Conservation (phyloP, 2,329 filamentous ascomycete genomes). For the Rutstroemia sp. region DNA sequence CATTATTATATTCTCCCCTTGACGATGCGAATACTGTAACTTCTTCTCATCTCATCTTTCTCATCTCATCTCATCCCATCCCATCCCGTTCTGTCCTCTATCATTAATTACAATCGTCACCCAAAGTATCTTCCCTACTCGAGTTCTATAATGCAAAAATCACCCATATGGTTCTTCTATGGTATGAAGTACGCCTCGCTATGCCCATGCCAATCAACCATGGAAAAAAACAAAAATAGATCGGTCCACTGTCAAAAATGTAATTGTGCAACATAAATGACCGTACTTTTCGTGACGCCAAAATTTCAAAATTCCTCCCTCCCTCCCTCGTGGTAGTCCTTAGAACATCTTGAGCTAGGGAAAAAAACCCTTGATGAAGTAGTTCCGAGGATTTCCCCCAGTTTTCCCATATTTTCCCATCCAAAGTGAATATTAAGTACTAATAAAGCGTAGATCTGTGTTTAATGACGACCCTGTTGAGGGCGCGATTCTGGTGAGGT, state of each 20-base stretch:
- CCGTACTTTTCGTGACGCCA: neutral
- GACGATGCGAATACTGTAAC: no score
- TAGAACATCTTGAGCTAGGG: neutral
- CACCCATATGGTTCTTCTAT: neutral
- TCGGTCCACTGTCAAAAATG: neutral
- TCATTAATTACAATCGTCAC: constrained; percentile 2
- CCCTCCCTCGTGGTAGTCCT: neutral
- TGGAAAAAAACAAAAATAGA: neutral
- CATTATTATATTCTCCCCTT: no score
- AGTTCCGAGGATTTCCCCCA: neutral
- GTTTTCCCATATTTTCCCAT: neutral
- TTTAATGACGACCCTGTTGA: neutral
- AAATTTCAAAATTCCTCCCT: neutral
- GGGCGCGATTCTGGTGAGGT: neutral
- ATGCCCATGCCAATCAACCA: neutral
- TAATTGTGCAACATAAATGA: neutral
- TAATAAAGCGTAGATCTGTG: neutral
- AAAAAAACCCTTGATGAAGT: neutral
- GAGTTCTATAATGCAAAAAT: constrained; percentile 2
- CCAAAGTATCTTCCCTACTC: neutral
- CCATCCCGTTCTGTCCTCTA: neutral
- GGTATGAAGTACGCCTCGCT: constrained; percentile 6
- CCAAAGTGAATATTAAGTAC: neutral
- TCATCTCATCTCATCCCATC: no score
- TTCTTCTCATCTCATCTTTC: neutral